phyloP scores from a whole-genome alignment of 257 asterid species.

The Capsicum baccatum region DNA sequence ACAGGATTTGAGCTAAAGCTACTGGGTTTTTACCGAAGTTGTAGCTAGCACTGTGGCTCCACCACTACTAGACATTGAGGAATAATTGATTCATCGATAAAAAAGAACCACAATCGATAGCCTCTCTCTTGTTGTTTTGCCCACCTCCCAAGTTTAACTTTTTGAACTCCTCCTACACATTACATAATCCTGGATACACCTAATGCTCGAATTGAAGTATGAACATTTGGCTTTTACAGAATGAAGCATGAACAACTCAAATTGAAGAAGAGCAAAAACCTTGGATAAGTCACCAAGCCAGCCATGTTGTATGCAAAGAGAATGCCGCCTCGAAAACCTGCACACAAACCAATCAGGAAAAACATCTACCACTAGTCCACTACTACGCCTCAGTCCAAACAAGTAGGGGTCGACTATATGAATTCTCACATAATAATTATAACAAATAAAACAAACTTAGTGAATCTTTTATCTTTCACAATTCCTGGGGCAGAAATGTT shows the following conservation, averaged over 20 bases:
- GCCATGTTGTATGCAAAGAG: constrained; percentile 15
- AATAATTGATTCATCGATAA: background rate
- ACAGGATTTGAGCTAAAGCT: no score
- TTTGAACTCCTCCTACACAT: background rate
- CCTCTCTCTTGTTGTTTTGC: background rate
- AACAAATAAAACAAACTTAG: background rate
- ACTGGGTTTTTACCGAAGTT: no score
- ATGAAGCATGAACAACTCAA: background rate
- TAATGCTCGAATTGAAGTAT: no score
- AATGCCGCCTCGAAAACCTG: constrained; percentile 38
- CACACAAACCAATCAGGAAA: constrained; percentile 15
- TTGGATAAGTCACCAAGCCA: constrained; percentile 21
- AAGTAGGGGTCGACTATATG: background rate
- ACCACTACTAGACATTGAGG: background rate
- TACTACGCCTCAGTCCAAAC: background rate
- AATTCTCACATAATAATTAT: background rate
- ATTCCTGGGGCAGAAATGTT: background rate
- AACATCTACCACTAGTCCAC: background rate
- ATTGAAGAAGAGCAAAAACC: background rate
- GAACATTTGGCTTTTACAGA: background rate
- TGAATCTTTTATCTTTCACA: background rate
- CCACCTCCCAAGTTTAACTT: background rate
- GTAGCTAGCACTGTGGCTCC: no score
- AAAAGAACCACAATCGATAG: background rate
- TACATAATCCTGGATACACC: background rate